These are phyloP conservation scores for Fusarium staphyleae DNA, from an alignment of 2,329 filamentous ascomycete genomes.

Conservation along the genomic window DNA sequence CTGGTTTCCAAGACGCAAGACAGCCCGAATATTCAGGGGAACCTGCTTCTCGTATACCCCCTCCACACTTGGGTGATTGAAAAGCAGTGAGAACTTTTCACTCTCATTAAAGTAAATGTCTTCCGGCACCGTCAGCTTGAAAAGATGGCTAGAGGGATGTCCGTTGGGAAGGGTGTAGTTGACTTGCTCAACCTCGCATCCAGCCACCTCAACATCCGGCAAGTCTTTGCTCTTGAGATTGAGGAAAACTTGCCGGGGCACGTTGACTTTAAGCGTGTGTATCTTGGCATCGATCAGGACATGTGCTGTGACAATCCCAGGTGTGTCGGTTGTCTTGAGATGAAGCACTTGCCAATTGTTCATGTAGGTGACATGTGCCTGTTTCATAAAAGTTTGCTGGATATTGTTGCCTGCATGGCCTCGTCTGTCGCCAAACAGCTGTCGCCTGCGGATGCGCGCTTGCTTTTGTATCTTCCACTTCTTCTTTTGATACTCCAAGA, in stretches of 20 bases:
- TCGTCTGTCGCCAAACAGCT: conserved; percentile 89
- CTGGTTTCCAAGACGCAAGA: conserved; percentile 87
- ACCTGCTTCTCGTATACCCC: conserved; percentile 97
- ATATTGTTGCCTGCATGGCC: conserved; percentile 59
- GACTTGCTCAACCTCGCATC: conserved; percentile 90
- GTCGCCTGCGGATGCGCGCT: conserved; percentile 81
- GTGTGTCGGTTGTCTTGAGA: conserved; percentile 79
- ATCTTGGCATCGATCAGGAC: conserved; percentile 94
- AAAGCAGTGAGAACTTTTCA: conserved; percentile 81
- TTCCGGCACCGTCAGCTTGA: conserved; percentile 91
- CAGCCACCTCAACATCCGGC: conserved; percentile 85
- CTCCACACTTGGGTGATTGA: conserved; percentile 93
- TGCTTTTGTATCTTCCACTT: conserved; percentile 99
- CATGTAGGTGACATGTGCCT: conserved; percentile 88
- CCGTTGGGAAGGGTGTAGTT: conserved; percentile 94
- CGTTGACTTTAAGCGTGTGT: conserved; percentile 85
- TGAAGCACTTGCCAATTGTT: conserved; percentile 96
- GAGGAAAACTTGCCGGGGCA: conserved; percentile 87
- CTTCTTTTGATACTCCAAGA: conserved; percentile 93
- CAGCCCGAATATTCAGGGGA: conserved; percentile 82
- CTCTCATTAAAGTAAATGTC: conserved; percentile 85
- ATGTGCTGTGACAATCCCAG: conserved; percentile 86
- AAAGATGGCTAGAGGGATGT: conserved; percentile 90
- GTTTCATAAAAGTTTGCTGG: conserved; percentile 81
- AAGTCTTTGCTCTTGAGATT: conserved; percentile 89